These are phyloP conservation scores for Trametes polyzona DNA, from an alignment of 1,284 basidiomycete genomes.

Conservation along the genomic window DNA sequence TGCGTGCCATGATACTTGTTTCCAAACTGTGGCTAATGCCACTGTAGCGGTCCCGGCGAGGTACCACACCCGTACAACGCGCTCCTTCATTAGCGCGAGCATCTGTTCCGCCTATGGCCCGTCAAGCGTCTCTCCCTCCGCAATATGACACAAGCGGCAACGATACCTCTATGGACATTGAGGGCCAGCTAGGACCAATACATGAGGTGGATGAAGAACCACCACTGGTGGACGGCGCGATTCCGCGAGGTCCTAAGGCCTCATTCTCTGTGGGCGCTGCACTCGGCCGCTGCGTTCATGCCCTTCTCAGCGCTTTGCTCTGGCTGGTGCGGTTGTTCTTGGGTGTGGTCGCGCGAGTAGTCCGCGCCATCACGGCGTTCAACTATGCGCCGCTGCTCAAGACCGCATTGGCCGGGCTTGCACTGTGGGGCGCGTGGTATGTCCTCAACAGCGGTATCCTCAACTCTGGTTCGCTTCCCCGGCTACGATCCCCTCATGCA, in stretches of 20 bases:
- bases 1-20: slow-evolving; percentile 18
- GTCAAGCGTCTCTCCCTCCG: slow-evolving; percentile 31
- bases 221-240: slow-evolving; percentile 36
- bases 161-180: slow-evolving; percentile 46
- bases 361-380: slow-evolving; percentile 48
- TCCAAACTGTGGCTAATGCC: neutral
- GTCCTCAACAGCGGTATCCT: slow-evolving; percentile 41
- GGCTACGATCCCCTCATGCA: slow-evolving; percentile 35
- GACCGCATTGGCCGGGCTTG: slow-evolving; percentile 45
- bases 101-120: slow-evolving; percentile 42
- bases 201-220: slow-evolving; percentile 53
- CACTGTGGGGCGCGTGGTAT: slow-evolving; percentile 49
- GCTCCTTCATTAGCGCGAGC: slow-evolving; percentile 36
- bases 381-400: slow-evolving; percentile 44
- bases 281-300: slow-evolving; percentile 51
- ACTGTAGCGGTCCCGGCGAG: slow-evolving; percentile 29
- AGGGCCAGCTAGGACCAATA: slow-evolving; percentile 60
- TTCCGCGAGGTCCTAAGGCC: slow-evolving; percentile 24
- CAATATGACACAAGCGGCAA: slow-evolving; percentile 36
- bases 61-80: slow-evolving; percentile 21
- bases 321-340: slow-evolving; percentile 31
- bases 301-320: slow-evolving; percentile 32
- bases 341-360: slow-evolving; percentile 35
- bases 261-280: slow-evolving; percentile 50
- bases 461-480: slow-evolving; percentile 38